These are phyloP conservation scores for Leishmania amazonensis DNA, from an alignment of 208 protist genomes.

Conservation along the genomic window DNA sequence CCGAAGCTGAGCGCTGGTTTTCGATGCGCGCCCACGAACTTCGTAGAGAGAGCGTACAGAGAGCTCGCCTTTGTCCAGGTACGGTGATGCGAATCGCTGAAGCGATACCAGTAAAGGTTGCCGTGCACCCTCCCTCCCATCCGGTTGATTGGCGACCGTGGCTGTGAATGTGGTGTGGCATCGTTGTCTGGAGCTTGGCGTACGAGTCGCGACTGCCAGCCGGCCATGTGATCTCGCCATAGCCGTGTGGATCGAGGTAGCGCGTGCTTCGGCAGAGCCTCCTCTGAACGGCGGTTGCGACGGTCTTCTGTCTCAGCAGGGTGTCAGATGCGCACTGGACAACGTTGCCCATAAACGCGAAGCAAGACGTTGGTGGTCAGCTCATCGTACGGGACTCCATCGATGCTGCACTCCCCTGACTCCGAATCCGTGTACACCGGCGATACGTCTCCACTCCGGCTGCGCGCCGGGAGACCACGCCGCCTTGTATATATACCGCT, in stretches of 20 bases:
- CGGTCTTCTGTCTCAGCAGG: background rate
- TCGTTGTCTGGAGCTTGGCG: slow-evolving; percentile 19
- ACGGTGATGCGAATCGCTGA: slow-evolving; percentile 40
- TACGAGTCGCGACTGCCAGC: slow-evolving; percentile 52
- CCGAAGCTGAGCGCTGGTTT: slow-evolving; percentile 45
- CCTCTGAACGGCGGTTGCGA: slow-evolving; percentile 1
- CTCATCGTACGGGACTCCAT: slow-evolving; percentile 13
- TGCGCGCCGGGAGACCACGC: background rate
- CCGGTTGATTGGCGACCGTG: slow-evolving; percentile 1
- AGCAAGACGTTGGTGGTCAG: slow-evolving; percentile 31
- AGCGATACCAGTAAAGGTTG: slow-evolving; percentile 44
- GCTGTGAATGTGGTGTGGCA: slow-evolving; percentile 26
- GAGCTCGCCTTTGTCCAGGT: slow-evolving; percentile 27
- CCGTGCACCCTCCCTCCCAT: slow-evolving; percentile 7
- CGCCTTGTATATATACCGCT: background rate
- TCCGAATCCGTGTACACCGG: slow-evolving; percentile 24
- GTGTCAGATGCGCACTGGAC: slow-evolving; percentile 32
- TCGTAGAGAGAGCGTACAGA: slow-evolving; percentile 26
- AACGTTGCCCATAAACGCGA: slow-evolving; percentile 18
- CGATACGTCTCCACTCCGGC: background rate
- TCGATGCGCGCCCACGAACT: slow-evolving; percentile 20
- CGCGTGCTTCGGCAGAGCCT: slow-evolving; percentile 10
- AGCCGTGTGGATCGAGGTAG: slow-evolving; percentile 40
- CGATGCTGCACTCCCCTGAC: slow-evolving; percentile 34
- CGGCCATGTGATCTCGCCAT: slow-evolving; percentile 33